Evolutionary conservation across 2,329 filamentous ascomycete species (phyloP), one percentile per base, ranked within the genome.

Genomic region (Penicillium sp.): DNA sequence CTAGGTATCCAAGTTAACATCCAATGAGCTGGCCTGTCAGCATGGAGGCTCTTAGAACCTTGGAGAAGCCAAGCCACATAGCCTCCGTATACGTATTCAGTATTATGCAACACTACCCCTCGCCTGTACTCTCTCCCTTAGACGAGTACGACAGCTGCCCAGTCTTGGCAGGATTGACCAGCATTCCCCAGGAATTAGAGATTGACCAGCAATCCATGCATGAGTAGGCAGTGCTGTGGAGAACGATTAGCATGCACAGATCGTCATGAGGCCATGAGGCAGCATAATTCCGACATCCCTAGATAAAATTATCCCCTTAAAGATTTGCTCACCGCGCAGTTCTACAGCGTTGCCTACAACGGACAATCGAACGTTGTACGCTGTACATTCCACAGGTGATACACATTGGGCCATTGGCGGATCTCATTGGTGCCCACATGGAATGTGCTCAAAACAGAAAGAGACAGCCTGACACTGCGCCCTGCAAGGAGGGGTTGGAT

Each of bases 131-230:
- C 29, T 29, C 29, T 16, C 29, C 44, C 20, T 46, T 35, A 31
- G 24, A 35, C 20, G 29, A 44, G 22, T 51, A 51, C 38, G 22
- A 46, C 31, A 26, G 20, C 24, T 18, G 24, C 24, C 18, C 31
- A 50, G 52, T 18, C 52, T 55, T 55, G 52, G 52, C 52, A 37
- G 18, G 9, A 47, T 26, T 26, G 20, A 50, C 43, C 35, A 42
- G 46, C 46, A 55, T 55, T 55, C 52, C 52, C 52, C 52, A 55
- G 52, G 5, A 43, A 42, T 55, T 42, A 10, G 16, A 34, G 18
- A 10, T 48, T 34, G 20, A 49, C 45, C 38, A 50, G 38, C 29
- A 37, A 20, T 24, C 39, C n/a, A 44, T 46, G 22, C n/a, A 31
- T 31, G 4, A 14, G 29, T n/a, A 49, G 52, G 52, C 38, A 50